phyloP scores from a whole-genome alignment of 805 yeast species.

The Candida ficus region DNA sequence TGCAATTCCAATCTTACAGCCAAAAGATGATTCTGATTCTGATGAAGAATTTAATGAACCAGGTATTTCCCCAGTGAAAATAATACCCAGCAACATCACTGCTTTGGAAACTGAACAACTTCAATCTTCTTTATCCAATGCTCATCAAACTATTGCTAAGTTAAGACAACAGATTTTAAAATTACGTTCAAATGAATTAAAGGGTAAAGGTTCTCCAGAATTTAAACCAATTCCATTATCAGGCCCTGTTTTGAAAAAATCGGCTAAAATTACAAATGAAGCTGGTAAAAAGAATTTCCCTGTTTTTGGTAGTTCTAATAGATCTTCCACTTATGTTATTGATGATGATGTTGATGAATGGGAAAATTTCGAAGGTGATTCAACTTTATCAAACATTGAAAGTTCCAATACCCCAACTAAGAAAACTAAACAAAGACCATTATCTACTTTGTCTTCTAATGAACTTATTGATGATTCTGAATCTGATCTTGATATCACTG shows the following conservation, averaged over 20 bases:
- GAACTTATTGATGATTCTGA: conserved; percentile 20
- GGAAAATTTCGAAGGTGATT: conserved; percentile 26
- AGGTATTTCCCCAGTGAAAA: conserved; percentile 30
- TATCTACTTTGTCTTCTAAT: conserved; percentile 12
- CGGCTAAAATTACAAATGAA: conserved; percentile 7
- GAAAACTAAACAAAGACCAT: conserved; percentile 9
- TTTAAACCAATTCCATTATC: conserved; percentile 8
- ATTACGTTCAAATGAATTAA: conserved; percentile 23
- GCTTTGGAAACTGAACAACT: conserved; percentile 62
- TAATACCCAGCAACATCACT: conserved; percentile 35
- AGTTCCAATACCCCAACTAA: conserved; percentile 15
- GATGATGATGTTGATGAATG: conserved; percentile 23
- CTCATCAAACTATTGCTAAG: conserved; percentile 57
- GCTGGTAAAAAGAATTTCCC: conserved; percentile 16
- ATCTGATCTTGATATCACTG: conserved; percentile 20
- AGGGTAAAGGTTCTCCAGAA: conserved; percentile 17
- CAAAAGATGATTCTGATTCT: conserved; percentile 25
- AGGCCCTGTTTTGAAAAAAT: conserved; percentile 9
- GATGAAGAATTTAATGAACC: conserved; percentile 37
- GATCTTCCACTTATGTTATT: conserved; percentile 20
- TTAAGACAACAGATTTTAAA: conserved; percentile 37
- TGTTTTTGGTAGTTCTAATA: conserved; percentile 20
- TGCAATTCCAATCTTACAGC: conserved; percentile 21
- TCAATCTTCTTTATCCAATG: conserved; percentile 56
- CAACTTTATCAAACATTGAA: conserved; percentile 9